phyloP scores from a whole-genome alignment of 2,329 filamentous ascomycete species.

The Fusarium albidum region DNA sequence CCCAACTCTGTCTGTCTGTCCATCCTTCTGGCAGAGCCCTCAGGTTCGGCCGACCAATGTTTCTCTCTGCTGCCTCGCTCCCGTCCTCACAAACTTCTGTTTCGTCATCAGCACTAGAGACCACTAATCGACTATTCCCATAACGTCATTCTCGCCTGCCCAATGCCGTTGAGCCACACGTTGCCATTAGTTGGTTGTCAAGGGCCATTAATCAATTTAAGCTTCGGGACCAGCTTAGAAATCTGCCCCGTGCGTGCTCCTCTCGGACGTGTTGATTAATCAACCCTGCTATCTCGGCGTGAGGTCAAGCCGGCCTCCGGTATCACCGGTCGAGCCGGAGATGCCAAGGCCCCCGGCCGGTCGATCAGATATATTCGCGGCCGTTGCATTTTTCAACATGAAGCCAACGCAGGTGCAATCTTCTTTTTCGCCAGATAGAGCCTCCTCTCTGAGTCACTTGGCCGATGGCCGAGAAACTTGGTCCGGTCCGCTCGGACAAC shows the following conservation, averaged over 20 bases:
- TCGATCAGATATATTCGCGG: neutral
- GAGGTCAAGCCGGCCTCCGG: conserved; percentile 21
- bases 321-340: conserved; percentile 10
- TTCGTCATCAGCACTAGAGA: conserved; percentile 33
- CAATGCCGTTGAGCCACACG: neutral
- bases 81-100: neutral
- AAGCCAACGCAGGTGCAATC: neutral
- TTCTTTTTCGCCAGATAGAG: neutral
- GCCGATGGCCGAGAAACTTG: no score
- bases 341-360: conserved; percentile 8
- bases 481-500: conserved; percentile 1
- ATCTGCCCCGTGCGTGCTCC: conserved; percentile 20
- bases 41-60: no score
- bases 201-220: conserved; percentile 4
- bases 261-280: conserved; percentile 27
- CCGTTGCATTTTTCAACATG: neutral
- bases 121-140: conserved; percentile 7
- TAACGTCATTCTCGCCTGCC: conserved; percentile 16
- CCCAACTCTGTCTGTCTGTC: neutral
- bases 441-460: conserved; percentile 14
- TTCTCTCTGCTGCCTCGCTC: no score
- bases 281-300: conserved; percentile 36
- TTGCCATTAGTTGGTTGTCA: neutral
- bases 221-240: conserved; percentile 26
- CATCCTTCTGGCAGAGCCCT: no score